Evolutionary conservation across 1,139 yeast species (phyloP).

Genomic region (Ogataea hybrid): DNA sequence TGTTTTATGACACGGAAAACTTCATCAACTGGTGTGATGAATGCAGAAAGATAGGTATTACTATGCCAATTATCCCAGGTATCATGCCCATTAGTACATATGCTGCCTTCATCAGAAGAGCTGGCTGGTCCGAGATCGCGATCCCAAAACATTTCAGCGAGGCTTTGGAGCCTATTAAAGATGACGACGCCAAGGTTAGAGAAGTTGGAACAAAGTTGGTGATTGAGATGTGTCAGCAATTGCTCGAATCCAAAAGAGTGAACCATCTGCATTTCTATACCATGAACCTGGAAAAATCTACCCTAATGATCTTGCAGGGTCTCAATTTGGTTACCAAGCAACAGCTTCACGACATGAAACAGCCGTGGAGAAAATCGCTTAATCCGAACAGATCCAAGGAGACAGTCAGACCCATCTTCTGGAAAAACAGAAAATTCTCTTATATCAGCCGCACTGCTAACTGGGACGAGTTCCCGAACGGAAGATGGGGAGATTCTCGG

Average conservation of each 20-base stretch:
- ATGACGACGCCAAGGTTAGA: conserved; percentile 86
- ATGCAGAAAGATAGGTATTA: conserved; percentile 73
- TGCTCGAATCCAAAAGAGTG: conserved; percentile 69
- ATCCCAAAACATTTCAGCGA: conserved; percentile 75
- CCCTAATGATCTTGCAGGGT: conserved; percentile 81
- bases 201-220: conserved; percentile 81
- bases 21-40: conserved; percentile 79
- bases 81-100: conserved; percentile 98
- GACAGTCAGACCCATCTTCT: conserved; percentile 88
- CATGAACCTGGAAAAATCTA: conserved; percentile 90
- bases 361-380: conserved; percentile 88
- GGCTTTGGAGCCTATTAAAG: conserved; percentile 77
- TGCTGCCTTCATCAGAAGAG: conserved; percentile 88
- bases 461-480: conserved; percentile 99
- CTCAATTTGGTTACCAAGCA: conserved; percentile 51
- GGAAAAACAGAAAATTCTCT: conserved; percentile 93
- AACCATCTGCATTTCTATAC: conserved; percentile 93
- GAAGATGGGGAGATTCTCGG: conserved; percentile 95
- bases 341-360: conserved; percentile 28
- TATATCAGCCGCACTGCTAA: conserved; percentile 87
- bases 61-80: conserved; percentile 91
- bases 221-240: conserved; percentile 75
- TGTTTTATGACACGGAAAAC: conserved; percentile 77
- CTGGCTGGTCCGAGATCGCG: conserved; percentile 85
- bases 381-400: conserved; percentile 81